phyloP scores from a whole-genome alignment of 2,329 filamentous ascomycete genomes.

The Huntiella bhutanensis region DNA sequence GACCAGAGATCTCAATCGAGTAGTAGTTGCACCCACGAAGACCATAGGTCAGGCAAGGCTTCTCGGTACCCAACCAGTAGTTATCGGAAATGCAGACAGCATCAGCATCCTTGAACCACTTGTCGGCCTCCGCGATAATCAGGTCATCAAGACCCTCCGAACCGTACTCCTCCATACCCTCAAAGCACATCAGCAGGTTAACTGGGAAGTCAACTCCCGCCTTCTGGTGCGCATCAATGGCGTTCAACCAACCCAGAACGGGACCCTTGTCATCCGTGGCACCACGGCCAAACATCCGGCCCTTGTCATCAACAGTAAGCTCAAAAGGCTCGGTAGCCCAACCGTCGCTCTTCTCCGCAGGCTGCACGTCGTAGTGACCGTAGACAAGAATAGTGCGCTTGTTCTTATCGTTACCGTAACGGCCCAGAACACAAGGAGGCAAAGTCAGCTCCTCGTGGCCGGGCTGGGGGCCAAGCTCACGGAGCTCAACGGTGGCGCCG shows the following conservation, averaged over 20 bases:
- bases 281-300: constrained; percentile 88
- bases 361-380: constrained; percentile 97
- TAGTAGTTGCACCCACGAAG: constrained; percentile 98
- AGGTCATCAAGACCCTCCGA: constrained; percentile 92
- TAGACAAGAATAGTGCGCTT: constrained; percentile 95
- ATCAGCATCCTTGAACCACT: constrained; percentile 88
- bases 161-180: constrained; percentile 98
- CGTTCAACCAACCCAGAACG: constrained; percentile 92
- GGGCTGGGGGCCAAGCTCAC: constrained; percentile 77
- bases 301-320: constrained; percentile 71
- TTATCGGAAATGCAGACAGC: constrained; percentile 98
- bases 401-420: constrained; percentile 78
- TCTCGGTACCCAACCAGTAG: constrained; percentile 98
- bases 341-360: constrained; percentile 78
- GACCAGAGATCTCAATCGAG: constrained; percentile 73
- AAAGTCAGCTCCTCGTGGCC: constrained; percentile 79
- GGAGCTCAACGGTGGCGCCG: constrained; percentile 72
- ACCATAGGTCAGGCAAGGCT: constrained; percentile 93
- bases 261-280: constrained; percentile 97
- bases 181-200: constrained; percentile 97
- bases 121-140: constrained; percentile 76
- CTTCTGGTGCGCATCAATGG: constrained; percentile 94
- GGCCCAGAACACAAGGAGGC: constrained; percentile 76
- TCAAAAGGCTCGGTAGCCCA: constrained; percentile 93
- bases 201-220: constrained; percentile 88